A percentile compares a stretch with the other conserved stretches of the same genome.
Evolutionary conservation across 1,139 yeast species (phyloP).

Genomic region (Kurtzmaniella natalensis): DNA sequence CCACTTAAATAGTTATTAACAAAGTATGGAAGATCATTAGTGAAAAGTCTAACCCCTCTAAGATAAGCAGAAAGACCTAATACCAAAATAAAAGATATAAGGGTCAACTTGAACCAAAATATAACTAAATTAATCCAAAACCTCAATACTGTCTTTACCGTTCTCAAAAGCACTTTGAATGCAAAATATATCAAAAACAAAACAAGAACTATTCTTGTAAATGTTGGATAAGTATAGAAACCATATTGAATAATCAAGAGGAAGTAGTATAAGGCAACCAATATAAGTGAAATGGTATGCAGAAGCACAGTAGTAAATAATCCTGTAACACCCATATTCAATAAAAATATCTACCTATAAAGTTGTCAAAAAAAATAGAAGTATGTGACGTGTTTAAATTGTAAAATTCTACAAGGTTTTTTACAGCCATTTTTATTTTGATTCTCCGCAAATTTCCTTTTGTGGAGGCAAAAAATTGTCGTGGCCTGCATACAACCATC

Average conservation of each 20-base stretch:
- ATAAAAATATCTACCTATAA: too few species aligned
- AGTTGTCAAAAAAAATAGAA: too few species aligned
- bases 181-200: slow-evolving; percentile 18
- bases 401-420: too few species aligned
- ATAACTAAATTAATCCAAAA: slow-evolving; percentile 25
- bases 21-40: slow-evolving; percentile 17
- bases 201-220: slow-evolving; percentile 17
- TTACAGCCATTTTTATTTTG: too few species aligned
- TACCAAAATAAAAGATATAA: slow-evolving; percentile 9
- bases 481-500: too few species aligned
- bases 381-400: too few species aligned
- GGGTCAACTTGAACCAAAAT: slow-evolving; percentile 15
- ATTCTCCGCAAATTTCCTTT: too few species aligned
- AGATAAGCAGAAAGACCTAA: slow-evolving; percentile 14
- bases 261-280: background rate
- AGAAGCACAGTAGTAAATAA: background rate
- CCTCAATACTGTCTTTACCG: slow-evolving; percentile 11
- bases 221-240: slow-evolving; percentile 22
- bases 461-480: too few species aligned
- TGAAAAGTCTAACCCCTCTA: slow-evolving; percentile 18
- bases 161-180: slow-evolving; percentile 17
- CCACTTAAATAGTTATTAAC: slow-evolving; percentile 2
- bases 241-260: background rate
- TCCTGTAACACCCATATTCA: background rate
- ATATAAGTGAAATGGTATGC: background rate